phyloP scores from a whole-genome alignment of 2,329 filamentous ascomycete species.

The Penicillium olsonii region DNA sequence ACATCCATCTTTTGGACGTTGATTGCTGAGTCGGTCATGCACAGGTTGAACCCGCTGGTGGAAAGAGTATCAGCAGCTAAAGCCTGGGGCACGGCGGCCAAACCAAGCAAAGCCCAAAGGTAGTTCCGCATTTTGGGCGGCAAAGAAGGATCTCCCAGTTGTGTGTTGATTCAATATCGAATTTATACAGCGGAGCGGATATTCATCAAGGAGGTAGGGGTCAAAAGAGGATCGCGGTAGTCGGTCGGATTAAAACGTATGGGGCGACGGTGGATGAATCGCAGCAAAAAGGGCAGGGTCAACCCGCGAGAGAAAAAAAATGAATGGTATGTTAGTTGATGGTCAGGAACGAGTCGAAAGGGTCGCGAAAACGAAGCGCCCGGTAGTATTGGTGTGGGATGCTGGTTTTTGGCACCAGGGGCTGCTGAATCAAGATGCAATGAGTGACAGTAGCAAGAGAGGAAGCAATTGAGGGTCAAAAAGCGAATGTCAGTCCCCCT shows the following conservation, averaged over 20 bases:
- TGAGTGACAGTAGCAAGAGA: conserved; percentile 5
- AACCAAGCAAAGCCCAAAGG: conserved; percentile 28
- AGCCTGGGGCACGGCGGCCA: conserved; percentile 43
- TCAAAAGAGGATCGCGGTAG: conserved; percentile 7
- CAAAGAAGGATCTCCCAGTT: not conserved
- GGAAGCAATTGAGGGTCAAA: conserved; percentile 1
- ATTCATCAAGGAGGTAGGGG: conserved; percentile 8
- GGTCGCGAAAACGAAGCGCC: conserved; percentile 1
- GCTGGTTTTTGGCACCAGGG: conserved; percentile 4
- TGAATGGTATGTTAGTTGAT: not conserved
- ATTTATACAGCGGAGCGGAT: not conserved
- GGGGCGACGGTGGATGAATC: not conserved
- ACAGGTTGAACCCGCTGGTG: conserved; percentile 78
- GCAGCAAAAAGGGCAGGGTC: conserved; percentile 18
- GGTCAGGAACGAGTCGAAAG: conserved; percentile 1
- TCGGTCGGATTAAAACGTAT: conserved; percentile 10
- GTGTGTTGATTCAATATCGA: conserved; percentile 2
- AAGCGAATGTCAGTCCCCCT: conserved; percentile 9
- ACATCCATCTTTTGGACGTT: conserved; percentile 74
- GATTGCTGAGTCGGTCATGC: conserved; percentile 60
- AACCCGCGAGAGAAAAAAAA: conserved; percentile 17
- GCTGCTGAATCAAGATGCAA: not conserved
- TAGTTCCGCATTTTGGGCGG: conserved; percentile 27
- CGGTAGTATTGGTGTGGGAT: not conserved
- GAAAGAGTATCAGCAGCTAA: conserved; percentile 71